These are phyloP conservation scores for Solanum chaucha DNA, from an alignment of 257 asterid genomes.

Conservation along the genomic window DNA sequence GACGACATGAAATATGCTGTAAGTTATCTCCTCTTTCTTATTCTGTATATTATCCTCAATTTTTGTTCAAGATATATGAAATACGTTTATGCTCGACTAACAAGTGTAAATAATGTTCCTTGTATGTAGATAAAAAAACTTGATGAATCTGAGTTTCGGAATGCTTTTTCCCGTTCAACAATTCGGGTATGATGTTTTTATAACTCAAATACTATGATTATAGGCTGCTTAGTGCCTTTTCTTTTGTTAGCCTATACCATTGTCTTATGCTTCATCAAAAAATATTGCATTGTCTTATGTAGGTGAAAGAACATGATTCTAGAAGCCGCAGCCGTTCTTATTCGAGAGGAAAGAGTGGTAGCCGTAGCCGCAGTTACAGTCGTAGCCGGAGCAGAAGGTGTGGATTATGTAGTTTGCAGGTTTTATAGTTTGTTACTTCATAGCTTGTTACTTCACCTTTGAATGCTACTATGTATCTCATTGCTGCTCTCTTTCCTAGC, in stretches of 20 bases:
- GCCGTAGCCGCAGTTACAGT: conserved; percentile 51
- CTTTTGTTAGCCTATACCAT: not conserved
- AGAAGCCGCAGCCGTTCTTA: conserved; percentile 58
- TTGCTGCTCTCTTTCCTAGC: conserved; percentile 11
- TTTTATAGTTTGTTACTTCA: not conserved
- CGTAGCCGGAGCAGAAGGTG: conserved; percentile 90
- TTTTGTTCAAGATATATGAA: not conserved
- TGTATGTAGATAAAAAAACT: conserved; percentile 71
- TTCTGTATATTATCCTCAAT: not conserved
- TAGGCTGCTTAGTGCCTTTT: not conserved
- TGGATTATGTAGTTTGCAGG: not conserved
- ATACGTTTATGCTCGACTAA: not conserved
- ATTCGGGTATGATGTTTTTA: conserved; percentile 47
- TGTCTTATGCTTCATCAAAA: not conserved
- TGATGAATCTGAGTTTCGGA: conserved; percentile 84
- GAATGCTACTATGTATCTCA: not conserved
- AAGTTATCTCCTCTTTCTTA: no score
- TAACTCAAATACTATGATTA: not conserved
- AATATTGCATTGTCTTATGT: not conserved
- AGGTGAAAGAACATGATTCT: conserved; percentile 92
- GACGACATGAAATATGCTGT: no score
- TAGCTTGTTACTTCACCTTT: not conserved
- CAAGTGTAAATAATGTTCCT: not conserved
- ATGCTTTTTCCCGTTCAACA: conserved; percentile 76
- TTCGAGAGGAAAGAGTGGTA: conserved; percentile 64